phyloP scores from a whole-genome alignment of 768 basidiomycete species.

The Gloeopeniophorella convolvens region DNA sequence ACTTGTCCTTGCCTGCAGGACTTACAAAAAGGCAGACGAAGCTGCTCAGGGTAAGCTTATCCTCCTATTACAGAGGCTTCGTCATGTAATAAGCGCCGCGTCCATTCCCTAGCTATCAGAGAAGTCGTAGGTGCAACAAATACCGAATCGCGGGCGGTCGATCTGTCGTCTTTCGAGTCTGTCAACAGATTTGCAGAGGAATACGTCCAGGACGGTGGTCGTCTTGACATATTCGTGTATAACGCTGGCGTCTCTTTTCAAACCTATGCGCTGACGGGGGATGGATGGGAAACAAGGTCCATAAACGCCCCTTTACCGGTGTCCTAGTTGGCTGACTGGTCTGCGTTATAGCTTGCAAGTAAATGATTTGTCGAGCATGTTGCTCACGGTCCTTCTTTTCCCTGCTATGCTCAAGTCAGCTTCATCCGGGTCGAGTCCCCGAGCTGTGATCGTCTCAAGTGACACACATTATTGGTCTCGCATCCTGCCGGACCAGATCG shows the following conservation, averaged over 20 bases:
- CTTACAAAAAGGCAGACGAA: conserved; percentile 30
- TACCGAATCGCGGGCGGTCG: conserved; percentile 23
- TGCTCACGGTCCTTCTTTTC: conserved; percentile 37
- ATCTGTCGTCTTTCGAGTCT: conserved; percentile 23
- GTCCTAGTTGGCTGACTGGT: neutral
- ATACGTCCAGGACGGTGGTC: conserved; percentile 19
- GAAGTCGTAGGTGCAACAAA: conserved; percentile 10
- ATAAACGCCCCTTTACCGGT: neutral
- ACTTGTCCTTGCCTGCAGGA: conserved; percentile 37
- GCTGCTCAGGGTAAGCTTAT: conserved; percentile 31
- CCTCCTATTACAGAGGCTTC: neutral
- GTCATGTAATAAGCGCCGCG: neutral
- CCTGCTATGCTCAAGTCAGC: conserved; percentile 36
- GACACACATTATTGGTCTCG: conserved; percentile 28
- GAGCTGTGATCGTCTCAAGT: conserved; percentile 39
- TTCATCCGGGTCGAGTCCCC: conserved; percentile 14
- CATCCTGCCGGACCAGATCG: neutral
- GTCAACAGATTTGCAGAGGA: conserved; percentile 21
- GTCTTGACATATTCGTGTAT: conserved; percentile 24
- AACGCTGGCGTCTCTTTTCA: conserved; percentile 22
- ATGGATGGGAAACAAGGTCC: conserved; percentile 26
- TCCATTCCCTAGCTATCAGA: conserved; percentile 22
- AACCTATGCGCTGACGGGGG: conserved; percentile 25
- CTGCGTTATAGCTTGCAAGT: conserved; percentile 37
- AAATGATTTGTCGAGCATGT: conserved; percentile 37